Conservation (phyloP, 164 flowering plant species). For the Stephania yunnanensis region DNA sequence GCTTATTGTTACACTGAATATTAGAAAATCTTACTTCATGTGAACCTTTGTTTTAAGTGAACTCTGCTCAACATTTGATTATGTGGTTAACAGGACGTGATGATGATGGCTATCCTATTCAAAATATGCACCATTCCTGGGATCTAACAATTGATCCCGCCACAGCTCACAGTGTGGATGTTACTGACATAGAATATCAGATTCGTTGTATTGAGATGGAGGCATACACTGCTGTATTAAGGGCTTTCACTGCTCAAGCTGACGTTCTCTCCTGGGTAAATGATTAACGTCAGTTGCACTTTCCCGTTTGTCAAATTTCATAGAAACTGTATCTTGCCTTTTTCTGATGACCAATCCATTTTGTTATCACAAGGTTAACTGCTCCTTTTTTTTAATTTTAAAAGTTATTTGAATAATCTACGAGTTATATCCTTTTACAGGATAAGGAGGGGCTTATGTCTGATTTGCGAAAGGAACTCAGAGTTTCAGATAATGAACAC, state of each 20-base stretch:
- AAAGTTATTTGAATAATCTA: background rate
- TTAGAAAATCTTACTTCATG: background rate
- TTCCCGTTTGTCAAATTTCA: background rate
- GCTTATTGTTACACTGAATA: background rate
- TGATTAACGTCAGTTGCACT: background rate
- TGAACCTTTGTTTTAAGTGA: too few relatives aligned
- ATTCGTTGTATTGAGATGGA: constrained; percentile 28
- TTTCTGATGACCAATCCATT: background rate
- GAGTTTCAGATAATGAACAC: constrained; percentile 35
- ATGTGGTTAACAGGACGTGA: constrained; percentile 17
- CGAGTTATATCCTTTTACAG: constrained; percentile 15
- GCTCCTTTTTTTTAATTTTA: background rate
- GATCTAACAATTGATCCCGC: constrained; percentile 2
- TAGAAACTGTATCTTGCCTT: background rate
- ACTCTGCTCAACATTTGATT: background rate
- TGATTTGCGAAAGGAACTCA: constrained; percentile 34
- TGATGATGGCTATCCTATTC: constrained; percentile 9
- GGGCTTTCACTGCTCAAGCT: constrained; percentile 41
- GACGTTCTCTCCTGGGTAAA: constrained; percentile 35
- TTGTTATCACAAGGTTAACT: background rate
- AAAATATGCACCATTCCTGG: constrained; percentile 6
- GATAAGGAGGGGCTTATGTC: constrained; percentile 31
- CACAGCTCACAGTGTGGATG: constrained; percentile 13
- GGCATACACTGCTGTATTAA: constrained; percentile 34
- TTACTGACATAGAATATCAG: constrained; percentile 21